These are phyloP conservation scores for Penicillium sp. DNA, from an alignment of 2,329 filamentous ascomycete species.

Conservation along the genomic window DNA sequence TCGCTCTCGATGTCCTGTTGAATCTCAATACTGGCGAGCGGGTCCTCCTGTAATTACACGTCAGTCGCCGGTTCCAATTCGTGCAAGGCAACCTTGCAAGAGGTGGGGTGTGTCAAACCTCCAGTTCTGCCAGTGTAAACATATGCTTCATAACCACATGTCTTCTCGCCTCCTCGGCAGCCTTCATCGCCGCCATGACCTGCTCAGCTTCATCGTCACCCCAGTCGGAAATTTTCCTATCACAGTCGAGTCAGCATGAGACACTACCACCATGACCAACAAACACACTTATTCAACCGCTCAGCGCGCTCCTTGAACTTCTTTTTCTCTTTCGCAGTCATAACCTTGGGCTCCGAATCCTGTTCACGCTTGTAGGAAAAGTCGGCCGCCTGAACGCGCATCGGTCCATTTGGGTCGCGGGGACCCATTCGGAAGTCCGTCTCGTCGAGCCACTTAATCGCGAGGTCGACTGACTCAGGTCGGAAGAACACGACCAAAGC, in stretches of 20 bases:
- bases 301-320: slow-evolving; percentile 91
- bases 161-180: slow-evolving; percentile 1
- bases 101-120: slow-evolving; percentile 40
- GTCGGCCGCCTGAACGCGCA: slow-evolving; percentile 81
- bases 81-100: neutral
- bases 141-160: slow-evolving; percentile 86
- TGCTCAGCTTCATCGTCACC: slow-evolving; percentile 68
- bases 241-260: slow-evolving; percentile 15
- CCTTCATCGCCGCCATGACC: neutral
- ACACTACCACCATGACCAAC: neutral
- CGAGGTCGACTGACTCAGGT: slow-evolving; percentile 77
- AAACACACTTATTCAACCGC: slow-evolving; percentile 66
- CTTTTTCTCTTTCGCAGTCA: slow-evolving; percentile 65
- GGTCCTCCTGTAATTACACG: slow-evolving; percentile 59
- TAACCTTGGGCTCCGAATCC: slow-evolving; percentile 37
- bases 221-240: slow-evolving; percentile 88
- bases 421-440: slow-evolving; percentile 68
- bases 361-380: slow-evolving; percentile 86
- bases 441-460: slow-evolving; percentile 53
- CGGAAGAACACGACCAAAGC: slow-evolving; percentile 93
- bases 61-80: slow-evolving; percentile 15
- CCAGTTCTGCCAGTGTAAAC: slow-evolving; percentile 82
- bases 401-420: slow-evolving; percentile 56
- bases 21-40: slow-evolving; percentile 79
- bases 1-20: slow-evolving; percentile 92